Evolutionary conservation across 1,284 basidiomycete genomes (phyloP).

Genomic region (Apiotrichum domesticum): DNA sequence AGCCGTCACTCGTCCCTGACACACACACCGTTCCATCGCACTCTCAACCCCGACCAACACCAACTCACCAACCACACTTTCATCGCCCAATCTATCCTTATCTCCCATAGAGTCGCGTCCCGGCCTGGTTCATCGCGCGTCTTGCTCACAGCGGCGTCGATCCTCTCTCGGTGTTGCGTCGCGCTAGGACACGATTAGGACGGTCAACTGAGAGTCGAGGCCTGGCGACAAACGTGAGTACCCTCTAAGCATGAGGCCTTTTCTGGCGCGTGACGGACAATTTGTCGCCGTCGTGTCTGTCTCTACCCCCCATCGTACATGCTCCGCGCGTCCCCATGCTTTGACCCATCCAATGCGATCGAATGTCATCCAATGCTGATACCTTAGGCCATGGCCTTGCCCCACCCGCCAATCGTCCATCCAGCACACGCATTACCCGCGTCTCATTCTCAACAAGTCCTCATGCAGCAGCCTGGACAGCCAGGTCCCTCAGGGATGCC

Average conservation of each 20-base stretch:
- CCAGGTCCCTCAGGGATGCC: slow-evolving; percentile 27
- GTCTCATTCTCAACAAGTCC: slow-evolving; percentile 21
- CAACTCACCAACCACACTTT: too few species aligned
- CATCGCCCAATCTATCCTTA: too few species aligned
- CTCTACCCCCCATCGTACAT: too few species aligned
- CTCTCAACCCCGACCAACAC: neutral
- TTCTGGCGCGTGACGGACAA: neutral
- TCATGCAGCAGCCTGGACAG: slow-evolving; percentile 26
- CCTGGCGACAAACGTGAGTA: slow-evolving; percentile 23
- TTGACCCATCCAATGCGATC: neutral
- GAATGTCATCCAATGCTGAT: neutral
- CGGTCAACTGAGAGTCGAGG: slow-evolving; percentile 16
- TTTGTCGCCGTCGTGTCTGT: neutral
- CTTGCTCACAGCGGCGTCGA: neutral
- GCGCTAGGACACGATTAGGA: slow-evolving; percentile 11
- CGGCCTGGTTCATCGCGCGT: too few species aligned
- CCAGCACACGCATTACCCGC: slow-evolving; percentile 22
- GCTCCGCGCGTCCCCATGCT: neutral
- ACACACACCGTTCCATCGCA: neutral
- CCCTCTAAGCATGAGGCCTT: neutral
- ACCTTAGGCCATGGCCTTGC: slow-evolving; percentile 40
- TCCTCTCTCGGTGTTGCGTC: neutral
- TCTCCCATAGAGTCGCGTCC: too few species aligned
- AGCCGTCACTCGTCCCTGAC: slow-evolving; percentile 1
- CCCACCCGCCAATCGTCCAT: slow-evolving; percentile 35